phyloP scores from a whole-genome alignment of 169 alveolate genomes.

The Plasmodium cynomolgi region DNA sequence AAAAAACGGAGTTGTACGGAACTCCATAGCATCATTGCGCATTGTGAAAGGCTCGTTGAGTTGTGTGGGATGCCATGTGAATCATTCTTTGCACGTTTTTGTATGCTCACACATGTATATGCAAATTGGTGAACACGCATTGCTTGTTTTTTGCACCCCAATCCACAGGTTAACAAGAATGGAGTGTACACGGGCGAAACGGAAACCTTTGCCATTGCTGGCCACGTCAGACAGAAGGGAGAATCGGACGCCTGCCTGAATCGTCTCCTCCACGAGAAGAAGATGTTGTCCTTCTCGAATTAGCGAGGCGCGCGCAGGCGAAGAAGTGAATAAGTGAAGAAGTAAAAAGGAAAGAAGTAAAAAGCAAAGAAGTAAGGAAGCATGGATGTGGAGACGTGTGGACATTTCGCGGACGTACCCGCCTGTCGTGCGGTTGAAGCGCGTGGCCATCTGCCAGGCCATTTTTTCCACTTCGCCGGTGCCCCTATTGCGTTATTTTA shows the following conservation, averaged over 20 bases:
- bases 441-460: neutral
- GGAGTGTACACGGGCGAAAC: conserved; percentile 90
- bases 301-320: conserved; percentile 1
- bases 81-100: neutral
- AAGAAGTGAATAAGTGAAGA: too few species aligned
- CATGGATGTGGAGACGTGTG: neutral
- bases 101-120: neutral
- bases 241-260: conserved; percentile 94
- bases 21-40: neutral
- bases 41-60: neutral
- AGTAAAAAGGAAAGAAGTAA: neutral
- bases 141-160: conserved; percentile 88
- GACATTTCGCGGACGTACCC: neutral
- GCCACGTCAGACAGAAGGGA: conserved; percentile 93
- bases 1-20: neutral
- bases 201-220: conserved; percentile 91
- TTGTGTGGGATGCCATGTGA: neutral
- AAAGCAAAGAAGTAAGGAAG: neutral
- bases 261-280: conserved; percentile 92
- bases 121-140: conserved; percentile 19
- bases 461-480: neutral
- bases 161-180: conserved; percentile 87
- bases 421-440: neutral
- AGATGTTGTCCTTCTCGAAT: conserved; percentile 87
- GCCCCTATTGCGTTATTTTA: neutral